A percentile compares a stretch with the other conserved stretches of the same genome.
phyloP scores from a whole-genome alignment of 805 yeast species.

The Wickerhamiella qilinensis region DNA sequence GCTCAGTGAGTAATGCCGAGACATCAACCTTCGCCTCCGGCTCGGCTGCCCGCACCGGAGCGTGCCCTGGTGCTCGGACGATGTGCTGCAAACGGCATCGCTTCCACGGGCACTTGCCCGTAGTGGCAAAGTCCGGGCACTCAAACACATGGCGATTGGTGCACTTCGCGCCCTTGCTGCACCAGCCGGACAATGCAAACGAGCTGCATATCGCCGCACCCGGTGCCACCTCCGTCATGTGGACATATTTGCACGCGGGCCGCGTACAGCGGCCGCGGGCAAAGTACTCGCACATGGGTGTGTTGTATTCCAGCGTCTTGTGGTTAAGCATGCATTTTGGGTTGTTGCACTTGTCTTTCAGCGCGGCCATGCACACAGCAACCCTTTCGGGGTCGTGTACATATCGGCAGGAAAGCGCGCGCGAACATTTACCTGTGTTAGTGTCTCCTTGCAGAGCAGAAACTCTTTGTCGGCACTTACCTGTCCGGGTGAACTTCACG shows the following conservation, averaged over 20 bases:
- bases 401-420: constrained; percentile 36
- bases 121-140: constrained; percentile 58
- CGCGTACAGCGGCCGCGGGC: constrained; percentile 34
- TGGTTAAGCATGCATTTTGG: constrained; percentile 42
- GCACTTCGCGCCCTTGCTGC: constrained; percentile 45
- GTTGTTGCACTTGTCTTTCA: constrained; percentile 32
- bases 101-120: constrained; percentile 40
- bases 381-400: constrained; percentile 35
- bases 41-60: not conserved
- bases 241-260: constrained; percentile 34
- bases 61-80: constrained; percentile 13
- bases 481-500: constrained; percentile 18
- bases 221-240: constrained; percentile 25
- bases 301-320: constrained; percentile 38
- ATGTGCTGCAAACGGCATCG: constrained; percentile 40
- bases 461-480: constrained; percentile 5
- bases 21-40: not conserved
- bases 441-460: constrained; percentile 1
- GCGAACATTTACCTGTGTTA: constrained; percentile 34
- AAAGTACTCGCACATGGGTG: constrained; percentile 41
- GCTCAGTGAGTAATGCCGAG: not conserved
- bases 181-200: constrained; percentile 55
- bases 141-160: constrained; percentile 38
- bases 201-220: constrained; percentile 42
- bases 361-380: constrained; percentile 36